A percentile compares a stretch with the other conserved stretches of the same genome.
These are phyloP conservation scores for Simplicillium sp. DNA, from an alignment of 2,329 filamentous ascomycete genomes.

Conservation along the genomic window DNA sequence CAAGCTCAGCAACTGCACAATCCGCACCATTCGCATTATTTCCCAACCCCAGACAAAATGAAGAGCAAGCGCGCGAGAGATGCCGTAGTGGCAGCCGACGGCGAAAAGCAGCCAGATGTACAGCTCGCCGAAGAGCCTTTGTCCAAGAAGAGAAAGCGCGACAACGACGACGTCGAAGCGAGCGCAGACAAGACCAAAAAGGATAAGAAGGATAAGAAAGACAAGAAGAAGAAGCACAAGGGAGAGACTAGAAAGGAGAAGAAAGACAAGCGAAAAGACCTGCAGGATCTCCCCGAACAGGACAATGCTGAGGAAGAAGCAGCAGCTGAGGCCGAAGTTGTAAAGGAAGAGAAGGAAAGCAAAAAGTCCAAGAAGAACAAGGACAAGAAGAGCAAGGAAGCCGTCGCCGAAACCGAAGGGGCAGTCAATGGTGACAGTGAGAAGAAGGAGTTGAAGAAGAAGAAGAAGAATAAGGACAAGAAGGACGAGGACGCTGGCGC, in stretches of 20 bases:
- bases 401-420: too few relatives aligned
- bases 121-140: constrained; percentile 13
- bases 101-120: constrained; percentile 14
- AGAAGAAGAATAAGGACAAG: constrained; percentile 13
- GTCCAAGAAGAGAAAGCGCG: constrained; percentile 27
- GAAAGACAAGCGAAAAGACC: constrained; percentile 29
- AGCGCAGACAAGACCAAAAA: constrained; percentile 22
- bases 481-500: constrained; percentile 5
- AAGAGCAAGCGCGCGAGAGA: constrained; percentile 31
- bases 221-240: constrained; percentile 13
- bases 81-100: constrained; percentile 13
- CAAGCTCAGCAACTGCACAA: neutral
- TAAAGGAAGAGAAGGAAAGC: constrained; percentile 11
- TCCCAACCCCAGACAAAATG: constrained; percentile 9
- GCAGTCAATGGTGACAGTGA: constrained; percentile 1
- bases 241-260: constrained; percentile 27
- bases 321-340: constrained; percentile 10
- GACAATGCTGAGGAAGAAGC: constrained; percentile 17
- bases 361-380: constrained; percentile 20
- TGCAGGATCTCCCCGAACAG: constrained; percentile 25
- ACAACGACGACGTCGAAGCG: constrained; percentile 15
- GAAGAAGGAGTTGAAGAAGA: constrained; percentile 19
- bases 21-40: neutral
- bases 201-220: constrained; percentile 24
- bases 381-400: constrained; percentile 10